These are phyloP conservation scores for Penicillium silybi DNA, from an alignment of 495 filamentous ascomycete genomes.

Conservation along the genomic window DNA sequence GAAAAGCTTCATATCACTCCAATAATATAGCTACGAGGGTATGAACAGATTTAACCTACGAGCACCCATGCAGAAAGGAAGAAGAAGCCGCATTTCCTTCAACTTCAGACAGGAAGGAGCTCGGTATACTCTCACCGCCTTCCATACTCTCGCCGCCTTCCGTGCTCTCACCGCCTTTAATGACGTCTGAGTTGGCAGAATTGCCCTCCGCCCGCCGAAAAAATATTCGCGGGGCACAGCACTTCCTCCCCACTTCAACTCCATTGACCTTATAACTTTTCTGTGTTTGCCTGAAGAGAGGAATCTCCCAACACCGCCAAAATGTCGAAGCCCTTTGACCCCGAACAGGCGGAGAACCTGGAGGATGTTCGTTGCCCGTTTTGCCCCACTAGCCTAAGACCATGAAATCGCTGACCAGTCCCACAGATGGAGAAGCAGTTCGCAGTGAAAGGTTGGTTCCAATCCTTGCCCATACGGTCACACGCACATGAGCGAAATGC, in stretches of 20 bases:
- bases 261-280: background rate
- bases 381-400: background rate
- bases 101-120: too few species aligned
- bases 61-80: too few species aligned
- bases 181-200: slow-evolving; percentile 33
- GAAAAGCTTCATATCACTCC: too few species aligned
- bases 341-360: slow-evolving; percentile 70
- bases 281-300: background rate
- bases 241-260: slow-evolving; percentile 8
- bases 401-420: slow-evolving; percentile 21
- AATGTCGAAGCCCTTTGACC: slow-evolving; percentile 54
- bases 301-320: slow-evolving; percentile 14
- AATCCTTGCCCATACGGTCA: background rate
- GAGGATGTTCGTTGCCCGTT: slow-evolving; percentile 58
- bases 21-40: too few species aligned
- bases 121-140: background rate
- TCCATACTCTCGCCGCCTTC: background rate
- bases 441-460: slow-evolving; percentile 78
- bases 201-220: slow-evolving; percentile 33
- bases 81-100: too few species aligned
- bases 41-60: too few species aligned
- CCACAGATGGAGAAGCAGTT: slow-evolving; percentile 97
- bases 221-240: slow-evolving; percentile 33
- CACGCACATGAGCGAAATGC: too few species aligned
- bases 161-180: background rate